These are phyloP conservation scores for Erodium moschatum DNA, from an alignment of 441 rosid species.

Conservation along the genomic window DNA sequence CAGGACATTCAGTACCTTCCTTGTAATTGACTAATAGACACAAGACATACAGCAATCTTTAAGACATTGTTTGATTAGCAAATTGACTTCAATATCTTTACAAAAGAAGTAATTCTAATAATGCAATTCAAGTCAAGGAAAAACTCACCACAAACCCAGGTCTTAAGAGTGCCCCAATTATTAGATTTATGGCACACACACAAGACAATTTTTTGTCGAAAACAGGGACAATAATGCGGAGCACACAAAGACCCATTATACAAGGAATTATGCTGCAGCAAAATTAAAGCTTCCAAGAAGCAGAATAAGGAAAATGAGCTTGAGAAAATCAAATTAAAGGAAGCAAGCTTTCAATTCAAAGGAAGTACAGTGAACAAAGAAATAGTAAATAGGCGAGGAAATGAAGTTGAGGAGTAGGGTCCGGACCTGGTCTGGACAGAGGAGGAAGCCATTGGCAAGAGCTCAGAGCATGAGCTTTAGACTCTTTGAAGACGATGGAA, in stretches of 20 bases:
- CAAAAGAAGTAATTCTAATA: background rate
- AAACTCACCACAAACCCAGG: background rate
- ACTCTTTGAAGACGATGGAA: background rate
- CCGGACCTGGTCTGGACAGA: constrained; percentile 56
- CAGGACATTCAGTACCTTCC: background rate
- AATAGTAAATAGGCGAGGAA: background rate
- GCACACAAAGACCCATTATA: background rate
- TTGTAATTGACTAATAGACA: background rate
- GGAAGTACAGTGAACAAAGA: background rate
- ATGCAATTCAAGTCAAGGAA: background rate
- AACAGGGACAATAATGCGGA: background rate
- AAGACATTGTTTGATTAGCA: background rate
- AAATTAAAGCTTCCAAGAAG: constrained; percentile 12
- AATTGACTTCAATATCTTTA: background rate
- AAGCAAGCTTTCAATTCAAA: background rate
- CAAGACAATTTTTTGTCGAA: background rate
- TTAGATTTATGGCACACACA: background rate
- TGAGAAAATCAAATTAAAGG: background rate
- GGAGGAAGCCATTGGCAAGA: constrained; percentile 43
- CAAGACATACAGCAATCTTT: background rate
- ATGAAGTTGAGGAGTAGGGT: background rate
- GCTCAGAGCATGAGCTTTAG: constrained; percentile 27
- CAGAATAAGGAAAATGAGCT: background rate
- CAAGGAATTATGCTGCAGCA: background rate
- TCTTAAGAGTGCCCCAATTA: background rate